phyloP scores from a whole-genome alignment of 176 grass and related monocot species.

The Cenchrus purpureus region DNA sequence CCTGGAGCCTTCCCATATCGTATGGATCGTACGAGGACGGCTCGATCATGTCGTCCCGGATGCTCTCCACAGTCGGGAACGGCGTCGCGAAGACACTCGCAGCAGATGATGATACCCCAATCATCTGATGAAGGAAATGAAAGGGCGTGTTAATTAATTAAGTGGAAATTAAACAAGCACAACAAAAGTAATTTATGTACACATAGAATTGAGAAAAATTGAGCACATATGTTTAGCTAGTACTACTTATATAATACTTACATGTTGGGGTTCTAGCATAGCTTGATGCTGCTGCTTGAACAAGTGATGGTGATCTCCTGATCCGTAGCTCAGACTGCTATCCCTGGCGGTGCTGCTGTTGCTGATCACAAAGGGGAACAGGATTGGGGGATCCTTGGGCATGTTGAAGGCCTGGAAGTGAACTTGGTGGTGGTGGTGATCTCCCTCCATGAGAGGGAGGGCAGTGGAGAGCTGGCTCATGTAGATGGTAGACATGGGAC shows the following conservation, averaged over 20 bases:
- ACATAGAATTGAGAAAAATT: neutral
- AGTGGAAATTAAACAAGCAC: neutral
- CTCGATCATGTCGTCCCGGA: conserved; percentile 65
- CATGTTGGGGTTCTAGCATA: conserved; percentile 45
- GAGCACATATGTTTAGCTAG: neutral
- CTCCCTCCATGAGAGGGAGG: conserved; percentile 72
- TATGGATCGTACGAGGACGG: conserved; percentile 57
- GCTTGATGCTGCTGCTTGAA: conserved; percentile 48
- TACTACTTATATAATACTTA: neutral
- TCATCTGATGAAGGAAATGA: conserved; percentile 27
- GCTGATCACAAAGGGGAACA: conserved; percentile 69
- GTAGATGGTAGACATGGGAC: conserved; percentile 66
- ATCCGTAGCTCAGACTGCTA: conserved; percentile 46
- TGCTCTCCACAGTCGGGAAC: conserved; percentile 63
- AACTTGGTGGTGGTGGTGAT: conserved; percentile 50
- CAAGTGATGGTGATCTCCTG: conserved; percentile 41
- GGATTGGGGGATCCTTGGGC: conserved; percentile 53
- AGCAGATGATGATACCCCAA: conserved; percentile 42
- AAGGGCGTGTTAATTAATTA: neutral
- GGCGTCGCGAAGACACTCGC: conserved; percentile 12
- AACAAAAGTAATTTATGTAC: neutral
- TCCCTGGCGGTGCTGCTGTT: conserved; percentile 45
- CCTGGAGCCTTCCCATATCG: conserved; percentile 40
- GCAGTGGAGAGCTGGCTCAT: conserved; percentile 73
- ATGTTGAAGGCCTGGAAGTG: conserved; percentile 68